A percentile compares a stretch with the other conserved stretches of the same genome.
phyloP scores from a whole-genome alignment of 371 early-diverging fungal genomes.

The Apophysomyces elegans region DNA sequence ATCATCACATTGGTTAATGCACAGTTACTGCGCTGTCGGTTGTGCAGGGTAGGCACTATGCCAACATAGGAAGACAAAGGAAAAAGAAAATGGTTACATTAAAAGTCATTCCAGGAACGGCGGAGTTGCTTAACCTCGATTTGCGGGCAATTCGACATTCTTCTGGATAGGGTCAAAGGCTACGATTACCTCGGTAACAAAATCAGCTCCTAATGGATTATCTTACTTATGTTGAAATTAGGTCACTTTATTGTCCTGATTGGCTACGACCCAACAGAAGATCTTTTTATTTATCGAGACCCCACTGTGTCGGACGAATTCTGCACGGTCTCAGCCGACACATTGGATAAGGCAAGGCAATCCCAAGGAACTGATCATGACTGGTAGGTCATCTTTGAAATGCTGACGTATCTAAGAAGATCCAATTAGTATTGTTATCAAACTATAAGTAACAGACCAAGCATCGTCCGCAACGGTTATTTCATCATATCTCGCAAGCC shows the following conservation, averaged over 20 bases:
- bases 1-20: constrained; percentile 79
- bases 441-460: not conserved
- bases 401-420: not conserved
- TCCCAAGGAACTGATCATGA: constrained; percentile 76
- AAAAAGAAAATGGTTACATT: not conserved
- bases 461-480: no score
- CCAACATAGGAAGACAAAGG: not conserved
- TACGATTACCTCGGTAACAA: constrained; percentile 8
- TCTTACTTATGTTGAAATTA: constrained; percentile 14
- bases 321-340: constrained; percentile 64
- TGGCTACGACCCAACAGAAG: constrained; percentile 69
- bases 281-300: constrained; percentile 76
- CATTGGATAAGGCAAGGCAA: constrained; percentile 65
- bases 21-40: constrained; percentile 60
- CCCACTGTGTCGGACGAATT: constrained; percentile 65
- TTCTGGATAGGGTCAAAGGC: constrained; percentile 36
- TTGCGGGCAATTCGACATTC: constrained; percentile 47
- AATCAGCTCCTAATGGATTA: no score
- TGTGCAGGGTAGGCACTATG: constrained; percentile 50
- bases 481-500: no score
- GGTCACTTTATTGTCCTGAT: constrained; percentile 79
- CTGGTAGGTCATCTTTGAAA: constrained; percentile 40
- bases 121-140: constrained; percentile 41
- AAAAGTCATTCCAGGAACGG: constrained; percentile 33
- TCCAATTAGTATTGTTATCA: not conserved